Percentiles rank a stretch among this genome's conserved stretches.
phyloP scores from a whole-genome alignment of 805 yeast species.

The Metschnikowia kofuensis region DNA sequence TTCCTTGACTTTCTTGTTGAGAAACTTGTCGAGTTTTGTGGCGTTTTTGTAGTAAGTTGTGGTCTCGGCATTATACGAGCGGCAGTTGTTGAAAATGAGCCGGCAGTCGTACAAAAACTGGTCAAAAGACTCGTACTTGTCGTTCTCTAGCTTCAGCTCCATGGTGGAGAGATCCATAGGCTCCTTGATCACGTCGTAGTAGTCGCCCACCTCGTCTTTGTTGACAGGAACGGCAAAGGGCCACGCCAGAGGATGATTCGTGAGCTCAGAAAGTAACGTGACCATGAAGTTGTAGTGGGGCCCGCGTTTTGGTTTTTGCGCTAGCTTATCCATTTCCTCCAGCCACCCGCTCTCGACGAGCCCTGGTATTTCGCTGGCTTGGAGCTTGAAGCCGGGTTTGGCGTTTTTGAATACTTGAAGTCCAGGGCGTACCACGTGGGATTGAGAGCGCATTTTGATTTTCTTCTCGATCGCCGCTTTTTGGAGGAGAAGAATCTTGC shows the following conservation, averaged over 20 bases:
- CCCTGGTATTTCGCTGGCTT: conserved; percentile 74
- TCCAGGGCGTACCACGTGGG: conserved; percentile 82
- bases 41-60: conserved; percentile 97
- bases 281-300: conserved; percentile 95
- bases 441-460: conserved; percentile 72
- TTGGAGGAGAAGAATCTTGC: conserved; percentile 80
- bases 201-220: conserved; percentile 92
- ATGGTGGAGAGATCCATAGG: conserved; percentile 97
- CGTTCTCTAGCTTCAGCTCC: conserved; percentile 91
- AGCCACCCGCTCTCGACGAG: conserved; percentile 95
- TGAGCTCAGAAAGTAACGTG: conserved; percentile 80
- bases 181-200: conserved; percentile 92
- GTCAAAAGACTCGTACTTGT: conserved; percentile 86
- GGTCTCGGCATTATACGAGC: conserved; percentile 87
- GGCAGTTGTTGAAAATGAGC: conserved; percentile 84
- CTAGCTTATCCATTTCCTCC: conserved; percentile 95
- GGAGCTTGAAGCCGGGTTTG: conserved; percentile 16
- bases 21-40: conserved; percentile 85
- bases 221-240: conserved; percentile 94
- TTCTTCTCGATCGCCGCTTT: conserved; percentile 88
- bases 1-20: conserved; percentile 78
- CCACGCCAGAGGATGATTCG: conserved; percentile 97
- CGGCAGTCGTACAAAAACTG: conserved; percentile 87
- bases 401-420: conserved; percentile 78
- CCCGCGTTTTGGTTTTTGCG: conserved; percentile 89